phyloP scores from a whole-genome alignment of 805 yeast genomes.

The Clavispora santaluciae region DNA sequence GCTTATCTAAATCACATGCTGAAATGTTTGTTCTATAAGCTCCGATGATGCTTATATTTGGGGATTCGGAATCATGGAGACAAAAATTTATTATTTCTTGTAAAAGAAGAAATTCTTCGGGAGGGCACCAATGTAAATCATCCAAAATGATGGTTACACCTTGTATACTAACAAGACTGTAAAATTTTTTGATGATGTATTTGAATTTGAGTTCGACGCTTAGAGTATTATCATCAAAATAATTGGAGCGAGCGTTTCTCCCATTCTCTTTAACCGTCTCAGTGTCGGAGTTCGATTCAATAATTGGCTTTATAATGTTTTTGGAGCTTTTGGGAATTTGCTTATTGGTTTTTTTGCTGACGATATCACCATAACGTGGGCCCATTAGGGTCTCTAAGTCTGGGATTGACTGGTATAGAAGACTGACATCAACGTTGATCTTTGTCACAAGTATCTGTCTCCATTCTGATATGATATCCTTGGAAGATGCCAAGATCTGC shows the following conservation, averaged over 20 bases:
- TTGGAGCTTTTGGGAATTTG: neutral
- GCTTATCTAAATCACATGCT: constrained; percentile 1
- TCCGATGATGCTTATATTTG: constrained; percentile 4
- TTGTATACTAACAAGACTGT: constrained; percentile 34
- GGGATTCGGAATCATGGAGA: constrained; percentile 2
- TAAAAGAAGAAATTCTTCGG: constrained; percentile 24
- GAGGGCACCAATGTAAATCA: constrained; percentile 43
- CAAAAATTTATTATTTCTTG: constrained; percentile 23
- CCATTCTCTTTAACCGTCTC: neutral
- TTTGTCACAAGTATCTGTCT: constrained; percentile 34
- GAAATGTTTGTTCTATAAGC: constrained; percentile 2
- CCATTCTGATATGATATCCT: constrained; percentile 33
- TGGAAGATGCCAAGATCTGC: constrained; percentile 38
- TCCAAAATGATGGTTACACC: constrained; percentile 45
- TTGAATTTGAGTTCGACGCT: constrained; percentile 37
- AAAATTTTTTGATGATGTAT: constrained; percentile 38
- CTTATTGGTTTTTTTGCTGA: neutral
- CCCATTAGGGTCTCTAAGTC: constrained; percentile 43
- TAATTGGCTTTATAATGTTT: neutral
- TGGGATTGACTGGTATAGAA: constrained; percentile 40
- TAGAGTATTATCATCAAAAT: constrained; percentile 5
- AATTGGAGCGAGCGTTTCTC: neutral
- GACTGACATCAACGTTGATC: constrained; percentile 38
- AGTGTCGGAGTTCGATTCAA: neutral
- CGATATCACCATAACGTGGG: constrained; percentile 24